Evolutionary conservation across 2,329 filamentous ascomycete genomes (phyloP).

Genomic region (Hyphodiscus sp.): DNA sequence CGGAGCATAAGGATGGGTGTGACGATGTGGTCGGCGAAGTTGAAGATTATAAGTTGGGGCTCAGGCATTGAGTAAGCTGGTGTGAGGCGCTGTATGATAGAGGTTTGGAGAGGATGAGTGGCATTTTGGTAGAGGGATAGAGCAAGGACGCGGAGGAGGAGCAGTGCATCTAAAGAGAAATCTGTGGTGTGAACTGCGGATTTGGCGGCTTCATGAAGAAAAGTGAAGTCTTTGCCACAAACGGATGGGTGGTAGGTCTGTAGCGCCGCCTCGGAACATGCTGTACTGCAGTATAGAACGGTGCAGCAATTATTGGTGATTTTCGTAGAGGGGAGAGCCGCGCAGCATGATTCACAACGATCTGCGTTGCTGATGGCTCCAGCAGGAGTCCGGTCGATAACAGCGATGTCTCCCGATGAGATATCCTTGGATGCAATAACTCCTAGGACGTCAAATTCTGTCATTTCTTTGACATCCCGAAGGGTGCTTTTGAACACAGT

Average conservation of each 20-base stretch:
- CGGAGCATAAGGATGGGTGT: constrained; percentile 26
- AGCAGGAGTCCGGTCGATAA: constrained; percentile 17
- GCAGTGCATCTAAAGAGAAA: constrained; percentile 23
- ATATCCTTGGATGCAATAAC: constrained; percentile 19
- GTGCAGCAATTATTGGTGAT: constrained; percentile 20
- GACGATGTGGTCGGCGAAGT: constrained; percentile 25
- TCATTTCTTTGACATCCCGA: constrained; percentile 12
- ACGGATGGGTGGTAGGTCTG: constrained; percentile 24
- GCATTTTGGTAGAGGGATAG: constrained; percentile 21
- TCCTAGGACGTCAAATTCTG: constrained; percentile 22
- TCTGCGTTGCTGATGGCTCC: constrained; percentile 15
- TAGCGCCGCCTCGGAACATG: constrained; percentile 23
- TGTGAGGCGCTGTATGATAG: constrained; percentile 26
- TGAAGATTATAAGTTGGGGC: constrained; percentile 27
- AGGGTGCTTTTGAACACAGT: constrained; percentile 21
- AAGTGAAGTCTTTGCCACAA: constrained; percentile 28
- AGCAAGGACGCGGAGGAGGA: constrained; percentile 27
- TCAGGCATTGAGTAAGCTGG: constrained; percentile 24
- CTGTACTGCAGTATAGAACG: constrained; percentile 17
- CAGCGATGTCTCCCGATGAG: constrained; percentile 10
- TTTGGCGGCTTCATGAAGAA: constrained; percentile 19
- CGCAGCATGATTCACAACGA: constrained; percentile 24
- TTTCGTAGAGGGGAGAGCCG: constrained; percentile 5
- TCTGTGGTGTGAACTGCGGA: constrained; percentile 14
- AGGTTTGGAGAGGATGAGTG: constrained; percentile 23